Conservation (phyloP, 2,329 filamentous ascomycete genomes). For the Passalora sequoiae region DNA sequence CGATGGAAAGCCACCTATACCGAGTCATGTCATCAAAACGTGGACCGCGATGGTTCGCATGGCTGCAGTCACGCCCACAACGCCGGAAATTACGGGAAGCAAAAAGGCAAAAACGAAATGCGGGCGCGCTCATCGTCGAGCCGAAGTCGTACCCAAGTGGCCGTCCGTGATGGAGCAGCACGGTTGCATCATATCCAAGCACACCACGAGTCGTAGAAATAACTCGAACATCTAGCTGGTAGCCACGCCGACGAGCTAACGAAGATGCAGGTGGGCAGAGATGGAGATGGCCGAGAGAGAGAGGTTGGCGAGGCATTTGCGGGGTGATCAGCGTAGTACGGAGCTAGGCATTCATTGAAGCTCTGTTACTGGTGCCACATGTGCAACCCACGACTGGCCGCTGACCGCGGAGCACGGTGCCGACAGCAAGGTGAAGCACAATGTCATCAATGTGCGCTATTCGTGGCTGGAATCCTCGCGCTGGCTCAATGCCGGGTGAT, state of each 20-base stretch:
- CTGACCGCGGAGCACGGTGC: background rate
- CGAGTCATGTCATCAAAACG: too few relatives aligned
- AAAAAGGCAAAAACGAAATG: background rate
- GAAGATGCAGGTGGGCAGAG: background rate
- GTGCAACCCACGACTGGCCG: background rate
- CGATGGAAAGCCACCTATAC: too few relatives aligned
- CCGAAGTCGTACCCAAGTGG: background rate
- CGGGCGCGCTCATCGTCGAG: background rate
- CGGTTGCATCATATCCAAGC: background rate
- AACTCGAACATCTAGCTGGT: background rate
- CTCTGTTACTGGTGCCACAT: constrained; percentile 1
- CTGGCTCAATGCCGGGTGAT: background rate
- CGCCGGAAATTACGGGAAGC: background rate
- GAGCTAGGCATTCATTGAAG: background rate
- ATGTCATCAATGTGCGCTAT: constrained; percentile 1
- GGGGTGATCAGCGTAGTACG: background rate
- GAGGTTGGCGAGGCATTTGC: background rate
- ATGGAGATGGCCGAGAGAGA: background rate
- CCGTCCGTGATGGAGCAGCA: too few relatives aligned
- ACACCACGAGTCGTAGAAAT: background rate
- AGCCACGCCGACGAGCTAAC: background rate
- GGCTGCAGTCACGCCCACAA: background rate
- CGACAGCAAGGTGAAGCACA: background rate
- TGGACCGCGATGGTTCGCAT: background rate
- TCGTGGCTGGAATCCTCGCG: background rate